Percentiles rank a stretch among this genome's conserved stretches.
phyloP scores from a whole-genome alignment of 306 rosid genomes.

The Glycyrrhiza uralensis region DNA sequence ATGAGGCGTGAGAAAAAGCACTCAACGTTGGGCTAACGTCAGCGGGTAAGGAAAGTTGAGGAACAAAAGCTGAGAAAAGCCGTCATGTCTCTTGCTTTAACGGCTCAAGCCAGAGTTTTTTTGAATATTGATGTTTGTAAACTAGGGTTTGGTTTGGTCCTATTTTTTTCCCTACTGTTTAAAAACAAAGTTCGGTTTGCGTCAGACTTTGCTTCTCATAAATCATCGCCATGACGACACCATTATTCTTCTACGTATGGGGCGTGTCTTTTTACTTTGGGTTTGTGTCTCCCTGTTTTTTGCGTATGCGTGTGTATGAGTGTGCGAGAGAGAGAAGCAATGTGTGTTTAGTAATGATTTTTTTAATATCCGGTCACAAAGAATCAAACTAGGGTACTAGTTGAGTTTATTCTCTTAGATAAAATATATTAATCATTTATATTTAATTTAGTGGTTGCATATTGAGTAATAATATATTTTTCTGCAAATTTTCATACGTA shows the following conservation, averaged over 20 bases:
- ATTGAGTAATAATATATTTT: too few relatives aligned
- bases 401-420: too few relatives aligned
- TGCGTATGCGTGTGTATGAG: not conserved
- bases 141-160: too few relatives aligned
- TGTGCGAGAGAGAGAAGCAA: too few relatives aligned
- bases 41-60: slow-evolving; percentile 38
- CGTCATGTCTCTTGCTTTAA: slow-evolving; percentile 66
- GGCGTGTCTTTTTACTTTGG: not conserved
- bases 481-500: too few relatives aligned
- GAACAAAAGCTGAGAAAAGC: slow-evolving; percentile 77
- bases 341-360: too few relatives aligned
- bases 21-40: slow-evolving; percentile 65
- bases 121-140: slow-evolving; percentile 4
- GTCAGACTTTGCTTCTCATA: slow-evolving; percentile 51
- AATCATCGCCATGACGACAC: slow-evolving; percentile 42
- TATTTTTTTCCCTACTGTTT: not conserved
- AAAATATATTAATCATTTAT: too few relatives aligned
- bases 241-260: slow-evolving; percentile 36
- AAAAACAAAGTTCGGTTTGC: slow-evolving; percentile 47
- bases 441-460: too few relatives aligned
- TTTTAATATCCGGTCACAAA: too few relatives aligned
- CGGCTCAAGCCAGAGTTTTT: slow-evolving; percentile 38
- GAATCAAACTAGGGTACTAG: too few relatives aligned
- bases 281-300: not conserved
- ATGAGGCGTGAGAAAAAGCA: slow-evolving; percentile 32